Evolutionary conservation across 441 rosid genomes (phyloP), one percentile per base, ranked within the genome.

Genomic region (Macaranga tanarius): DNA sequence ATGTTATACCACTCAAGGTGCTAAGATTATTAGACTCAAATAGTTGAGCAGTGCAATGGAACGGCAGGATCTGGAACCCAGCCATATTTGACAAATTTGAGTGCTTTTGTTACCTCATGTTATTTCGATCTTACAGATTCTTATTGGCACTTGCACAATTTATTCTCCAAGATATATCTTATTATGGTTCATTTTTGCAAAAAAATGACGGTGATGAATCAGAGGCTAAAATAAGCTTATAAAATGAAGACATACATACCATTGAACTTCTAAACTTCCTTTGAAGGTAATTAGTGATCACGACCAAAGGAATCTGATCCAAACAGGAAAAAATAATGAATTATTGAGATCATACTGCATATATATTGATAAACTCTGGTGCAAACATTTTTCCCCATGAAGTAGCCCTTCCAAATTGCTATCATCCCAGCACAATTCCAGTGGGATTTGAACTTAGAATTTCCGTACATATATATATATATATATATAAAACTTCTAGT

Each of bases 181-280:
- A 40, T 20, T 25, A 16, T 70, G 71, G 6, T 34, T 52, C 26
- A 34, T 22, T 48, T 66, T 38, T 12, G 12, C 19, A 48, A 48
- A 48, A 15, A 13, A 12, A 13, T 5, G 12, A 23, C n/a, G 19
- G 13, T 20, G 7, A 22, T 55, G n/a, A 26, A 13, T 1, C 23
- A n/a, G 45, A 23, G 11, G 26, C 51, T 40, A 68, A 20, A 52
- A 38, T 51, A 55, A 72, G 10, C 45, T 31, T 31, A 26, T 19
- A 38, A 72, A 40, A 62, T 12, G 52, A 70, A 75, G 54, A 63
- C 81, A 12, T 87, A 60, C 81, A 12, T 87, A 93, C 98, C 97
- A 84, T 93, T 44, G 97, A 86, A 77, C 83, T 89, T 47, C 62
- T 86, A 82, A 83, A 85, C 75, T 86, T 88, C 54, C 85, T 80